Conservation (phyloP, 2,329 filamentous ascomycete species). For the Fusarium burgessii region DNA sequence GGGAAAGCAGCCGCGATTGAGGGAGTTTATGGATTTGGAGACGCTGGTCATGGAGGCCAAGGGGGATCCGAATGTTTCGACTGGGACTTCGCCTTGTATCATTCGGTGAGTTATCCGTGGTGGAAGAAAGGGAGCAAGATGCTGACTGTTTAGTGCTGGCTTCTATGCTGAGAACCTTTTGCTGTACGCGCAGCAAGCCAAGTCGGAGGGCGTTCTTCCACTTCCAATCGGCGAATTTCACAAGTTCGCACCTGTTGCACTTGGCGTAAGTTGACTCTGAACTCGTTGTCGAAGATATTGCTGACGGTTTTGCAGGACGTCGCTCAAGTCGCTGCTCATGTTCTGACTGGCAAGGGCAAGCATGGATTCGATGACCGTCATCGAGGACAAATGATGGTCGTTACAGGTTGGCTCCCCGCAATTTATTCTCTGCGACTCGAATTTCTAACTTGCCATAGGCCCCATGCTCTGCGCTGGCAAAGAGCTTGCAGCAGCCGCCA, state of each 20-base stretch:
- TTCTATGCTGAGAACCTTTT: slow-evolving; percentile 25
- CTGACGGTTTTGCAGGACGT: neutral
- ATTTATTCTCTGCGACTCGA: no score
- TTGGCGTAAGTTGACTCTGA: neutral
- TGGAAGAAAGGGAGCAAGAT: no score
- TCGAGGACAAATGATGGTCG: slow-evolving; percentile 21
- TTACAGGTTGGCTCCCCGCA: neutral
- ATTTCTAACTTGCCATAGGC: slow-evolving; percentile 42
- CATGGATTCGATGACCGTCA: slow-evolving; percentile 21
- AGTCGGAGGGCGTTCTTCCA: slow-evolving; percentile 10
- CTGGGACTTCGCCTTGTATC: slow-evolving; percentile 12
- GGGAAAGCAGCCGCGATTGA: slow-evolving; percentile 60
- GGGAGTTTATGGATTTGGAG: slow-evolving; percentile 65
- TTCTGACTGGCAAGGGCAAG: slow-evolving; percentile 21
- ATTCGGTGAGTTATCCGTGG: neutral
- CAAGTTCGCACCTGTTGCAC: slow-evolving; percentile 24
- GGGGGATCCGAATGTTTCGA: slow-evolving; percentile 46
- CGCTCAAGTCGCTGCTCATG: slow-evolving; percentile 23
- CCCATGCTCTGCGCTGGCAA: slow-evolving; percentile 60
- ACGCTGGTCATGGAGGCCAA: slow-evolving; percentile 56
- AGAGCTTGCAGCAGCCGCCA: slow-evolving; percentile 60
- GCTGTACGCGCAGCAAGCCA: slow-evolving; percentile 10
- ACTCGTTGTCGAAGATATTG: accelerated
- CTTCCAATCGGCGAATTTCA: slow-evolving; percentile 16
- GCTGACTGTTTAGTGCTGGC: neutral